Base-by-base conservation (phyloP, 495 filamentous ascomycete species). In the Neohortaea acidophila region DNA sequence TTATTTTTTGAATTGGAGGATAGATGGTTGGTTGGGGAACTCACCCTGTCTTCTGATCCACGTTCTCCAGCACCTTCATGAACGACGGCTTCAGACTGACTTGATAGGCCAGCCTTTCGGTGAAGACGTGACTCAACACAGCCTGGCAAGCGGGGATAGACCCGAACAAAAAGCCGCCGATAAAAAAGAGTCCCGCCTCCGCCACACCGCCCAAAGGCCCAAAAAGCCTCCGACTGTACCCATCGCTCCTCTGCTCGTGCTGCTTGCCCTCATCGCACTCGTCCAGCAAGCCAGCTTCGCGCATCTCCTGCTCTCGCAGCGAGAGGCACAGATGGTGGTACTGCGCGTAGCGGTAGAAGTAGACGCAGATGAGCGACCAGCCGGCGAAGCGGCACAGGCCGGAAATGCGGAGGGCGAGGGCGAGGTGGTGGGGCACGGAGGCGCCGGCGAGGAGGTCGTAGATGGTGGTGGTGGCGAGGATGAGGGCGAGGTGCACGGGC, bases 61-160 rank as follows among this genome's bases (percentile, higher is more conserved):
- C 24, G 8, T 7, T n/a, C 8, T 19, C 19, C 27, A 15, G 10
- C 38, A 30, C 28, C 21, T 24, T n/a, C 14, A 10, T 12, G 7
- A 33, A 24, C 32, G 46, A 36, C 43, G 47, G 47, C 54, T 79
- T 81, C 59, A 73, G 72, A 53, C 70, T 77, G 40, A 79, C 74
- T 2, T 67, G 64, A 56, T 79, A 81, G 14, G 73, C 71, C 40
- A 81, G 43, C 36, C 73, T 62, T 23, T 76, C 54, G 0, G 74
- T 79, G 64, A 70, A 78, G 51, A 81, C 74, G 49, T 81, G 75
- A 39, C 61, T 67, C 34, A 79, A 52, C 30, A 75, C 70, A 0
- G 76, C 76, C 22, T 79, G 70, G 3, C 68, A 58, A 8, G 68
- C 67, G 0, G 75, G 75, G 7, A 79, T 64, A 3, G 69, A 64